phyloP scores from a whole-genome alignment of 768 basidiomycete genomes.

The Russula vinacea region DNA sequence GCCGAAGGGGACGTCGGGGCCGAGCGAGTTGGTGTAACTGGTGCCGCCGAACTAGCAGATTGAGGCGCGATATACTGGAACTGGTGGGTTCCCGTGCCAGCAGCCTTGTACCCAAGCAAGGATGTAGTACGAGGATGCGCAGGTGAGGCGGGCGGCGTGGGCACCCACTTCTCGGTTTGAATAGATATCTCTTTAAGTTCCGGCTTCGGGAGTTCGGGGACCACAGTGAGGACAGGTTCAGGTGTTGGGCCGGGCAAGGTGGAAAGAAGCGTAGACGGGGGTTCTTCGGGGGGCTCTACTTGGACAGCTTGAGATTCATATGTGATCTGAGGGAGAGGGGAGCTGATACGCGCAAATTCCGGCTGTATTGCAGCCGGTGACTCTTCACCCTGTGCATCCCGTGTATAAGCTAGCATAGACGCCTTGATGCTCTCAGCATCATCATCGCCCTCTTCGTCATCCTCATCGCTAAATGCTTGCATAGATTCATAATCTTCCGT shows the following conservation, averaged over 20 bases:
- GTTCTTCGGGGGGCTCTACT: conserved; percentile 35
- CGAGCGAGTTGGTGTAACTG: conserved; percentile 38
- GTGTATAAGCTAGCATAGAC: conserved; percentile 43
- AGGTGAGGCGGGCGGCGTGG: conserved; percentile 39
- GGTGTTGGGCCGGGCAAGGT: conserved; percentile 23
- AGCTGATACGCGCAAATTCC: conserved; percentile 21
- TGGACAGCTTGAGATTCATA: conserved; percentile 52
- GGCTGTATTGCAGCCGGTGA: conserved; percentile 20
- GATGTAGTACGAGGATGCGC: conserved; percentile 34
- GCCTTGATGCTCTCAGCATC: conserved; percentile 72
- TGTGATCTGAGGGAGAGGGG: conserved; percentile 37
- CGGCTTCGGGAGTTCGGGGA: conserved; percentile 47
- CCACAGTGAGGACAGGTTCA: conserved; percentile 31
- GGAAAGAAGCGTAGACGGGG: conserved; percentile 5
- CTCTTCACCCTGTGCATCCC: conserved; percentile 20
- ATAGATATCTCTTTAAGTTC: conserved; percentile 72
- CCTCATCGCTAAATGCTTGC: conserved; percentile 52
- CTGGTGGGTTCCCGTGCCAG: conserved; percentile 59
- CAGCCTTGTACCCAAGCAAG: conserved; percentile 48
- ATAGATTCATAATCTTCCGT: conserved; percentile 37
- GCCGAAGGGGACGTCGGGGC: conserved; percentile 42
- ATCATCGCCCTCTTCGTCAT: conserved; percentile 54
- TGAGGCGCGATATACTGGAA: conserved; percentile 61
- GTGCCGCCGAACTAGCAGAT: conserved; percentile 38
- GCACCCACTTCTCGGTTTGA: conserved; percentile 75